Conservation (phyloP, 108 stramenopile genomes). For the Cyclostephanos tholiformis region DNA sequence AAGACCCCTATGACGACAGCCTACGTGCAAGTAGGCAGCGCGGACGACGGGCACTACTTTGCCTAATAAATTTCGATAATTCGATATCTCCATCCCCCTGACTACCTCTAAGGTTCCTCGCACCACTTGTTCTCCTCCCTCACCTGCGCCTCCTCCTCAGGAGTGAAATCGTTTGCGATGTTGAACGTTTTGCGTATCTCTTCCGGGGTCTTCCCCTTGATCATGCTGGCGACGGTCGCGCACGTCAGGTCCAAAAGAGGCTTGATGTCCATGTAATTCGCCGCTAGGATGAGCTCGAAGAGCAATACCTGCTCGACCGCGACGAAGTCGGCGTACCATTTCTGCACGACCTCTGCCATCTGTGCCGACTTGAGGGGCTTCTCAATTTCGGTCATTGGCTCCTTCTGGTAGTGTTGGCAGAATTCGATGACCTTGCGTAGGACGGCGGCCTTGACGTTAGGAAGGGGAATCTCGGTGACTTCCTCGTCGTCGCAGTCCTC, state of each 20-base stretch:
- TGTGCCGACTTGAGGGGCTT: slow-evolving; percentile 97
- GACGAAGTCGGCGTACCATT: slow-evolving; percentile 99
- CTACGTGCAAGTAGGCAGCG: no score
- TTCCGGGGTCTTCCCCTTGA: slow-evolving; percentile 98
- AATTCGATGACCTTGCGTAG: slow-evolving; percentile 99
- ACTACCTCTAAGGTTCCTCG: slow-evolving; percentile 91
- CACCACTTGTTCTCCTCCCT: slow-evolving; percentile 99
- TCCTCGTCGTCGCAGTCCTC: slow-evolving; percentile 87
- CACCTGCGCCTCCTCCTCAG: slow-evolving; percentile 99
- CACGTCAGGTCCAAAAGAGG: slow-evolving; percentile 98
- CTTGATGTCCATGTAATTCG: slow-evolving; percentile 98
- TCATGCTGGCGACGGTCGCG: slow-evolving; percentile 98
- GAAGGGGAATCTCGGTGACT: slow-evolving; percentile 96
- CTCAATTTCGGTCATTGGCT: slow-evolving; percentile 99
- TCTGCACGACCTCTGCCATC: slow-evolving; percentile 98
- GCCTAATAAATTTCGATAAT: no score
- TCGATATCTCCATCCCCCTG: no score
- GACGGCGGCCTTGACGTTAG: slow-evolving; percentile 96
- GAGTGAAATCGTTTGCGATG: slow-evolving; percentile 99
- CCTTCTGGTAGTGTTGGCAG: slow-evolving; percentile 89
- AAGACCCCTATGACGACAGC: no score
- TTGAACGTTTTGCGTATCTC: slow-evolving; percentile 98
- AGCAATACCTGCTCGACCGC: slow-evolving; percentile 96
- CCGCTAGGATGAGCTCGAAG: slow-evolving; percentile 98
- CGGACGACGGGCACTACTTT: no score